Conservation (phyloP, 768 basidiomycete species). For the Suillus brevipes region DNA sequence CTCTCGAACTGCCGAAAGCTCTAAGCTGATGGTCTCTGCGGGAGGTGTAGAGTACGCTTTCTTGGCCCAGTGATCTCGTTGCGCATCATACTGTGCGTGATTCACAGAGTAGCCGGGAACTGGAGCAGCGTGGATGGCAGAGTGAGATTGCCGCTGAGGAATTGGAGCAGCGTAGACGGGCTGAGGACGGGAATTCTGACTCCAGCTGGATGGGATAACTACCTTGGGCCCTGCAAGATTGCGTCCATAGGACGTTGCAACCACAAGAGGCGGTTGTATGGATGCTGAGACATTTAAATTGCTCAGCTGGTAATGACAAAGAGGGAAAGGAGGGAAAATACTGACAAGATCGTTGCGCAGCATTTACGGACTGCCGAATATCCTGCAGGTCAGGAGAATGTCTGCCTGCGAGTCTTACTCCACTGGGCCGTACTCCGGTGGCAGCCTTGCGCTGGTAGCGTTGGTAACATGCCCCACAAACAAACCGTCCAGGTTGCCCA, state of each 20-base stretch:
- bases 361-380: slow-evolving; percentile 6
- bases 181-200: background rate
- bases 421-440: background rate
- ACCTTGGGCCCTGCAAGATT: background rate
- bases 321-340: background rate
- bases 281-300: background rate
- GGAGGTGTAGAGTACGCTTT: slow-evolving; percentile 5
- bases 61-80: slow-evolving; percentile 1
- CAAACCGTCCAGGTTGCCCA: background rate
- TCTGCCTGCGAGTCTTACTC: background rate
- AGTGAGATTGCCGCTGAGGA: background rate
- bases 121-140: background rate
- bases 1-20: slow-evolving; percentile 5
- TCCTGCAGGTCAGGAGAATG: background rate
- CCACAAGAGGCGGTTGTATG: background rate
- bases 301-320: background rate
- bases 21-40: slow-evolving; percentile 7
- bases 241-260: slow-evolving; percentile 1
- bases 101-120: slow-evolving; percentile 6
- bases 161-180: too few species aligned
- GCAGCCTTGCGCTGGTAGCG: slow-evolving; percentile 4
- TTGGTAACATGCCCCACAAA: slow-evolving; percentile 8
- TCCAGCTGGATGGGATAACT: slow-evolving; percentile 4
- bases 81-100: slow-evolving; percentile 5
- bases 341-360: background rate